Conservation (phyloP, 2,329 filamentous ascomycete genomes). For the Apiospora hydei region DNA sequence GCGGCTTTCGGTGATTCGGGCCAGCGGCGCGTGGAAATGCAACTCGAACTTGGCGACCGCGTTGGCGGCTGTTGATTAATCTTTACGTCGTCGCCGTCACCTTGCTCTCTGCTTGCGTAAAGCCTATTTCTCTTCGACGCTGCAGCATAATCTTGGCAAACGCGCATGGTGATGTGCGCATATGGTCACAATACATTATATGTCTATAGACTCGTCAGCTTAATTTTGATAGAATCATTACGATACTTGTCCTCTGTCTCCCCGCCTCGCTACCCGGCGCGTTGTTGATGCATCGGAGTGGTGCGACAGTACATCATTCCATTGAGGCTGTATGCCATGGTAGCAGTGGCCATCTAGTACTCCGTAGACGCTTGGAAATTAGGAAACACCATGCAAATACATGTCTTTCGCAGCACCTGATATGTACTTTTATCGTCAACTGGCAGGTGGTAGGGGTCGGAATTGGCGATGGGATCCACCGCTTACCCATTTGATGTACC, state of each 20-base stretch:
- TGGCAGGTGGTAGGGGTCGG: neutral
- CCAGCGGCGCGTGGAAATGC: neutral
- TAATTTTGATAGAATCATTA: neutral
- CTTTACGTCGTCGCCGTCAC: neutral
- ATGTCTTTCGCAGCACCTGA: neutral
- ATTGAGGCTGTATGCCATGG: neutral
- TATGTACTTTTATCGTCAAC: too few relatives aligned
- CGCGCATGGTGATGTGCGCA: neutral
- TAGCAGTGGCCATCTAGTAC: neutral
- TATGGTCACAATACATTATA: neutral
- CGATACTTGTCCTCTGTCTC: neutral
- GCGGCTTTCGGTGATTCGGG: conserved; percentile 1
- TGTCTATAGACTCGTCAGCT: neutral
- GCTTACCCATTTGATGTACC: neutral
- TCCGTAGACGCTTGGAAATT: neutral
- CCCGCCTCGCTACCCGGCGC: neutral
- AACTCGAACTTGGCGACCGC: neutral
- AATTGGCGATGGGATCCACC: neutral
- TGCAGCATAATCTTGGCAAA: conserved; percentile 6
- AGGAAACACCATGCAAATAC: neutral
- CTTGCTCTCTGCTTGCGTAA: neutral
- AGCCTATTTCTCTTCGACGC: conserved; percentile 12
- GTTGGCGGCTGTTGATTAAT: neutral
- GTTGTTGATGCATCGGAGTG: neutral
- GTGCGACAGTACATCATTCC: neutral